Base-by-base conservation (phyloP, 1,284 basidiomycete species). In the Rhodotorula sp. region DNA sequence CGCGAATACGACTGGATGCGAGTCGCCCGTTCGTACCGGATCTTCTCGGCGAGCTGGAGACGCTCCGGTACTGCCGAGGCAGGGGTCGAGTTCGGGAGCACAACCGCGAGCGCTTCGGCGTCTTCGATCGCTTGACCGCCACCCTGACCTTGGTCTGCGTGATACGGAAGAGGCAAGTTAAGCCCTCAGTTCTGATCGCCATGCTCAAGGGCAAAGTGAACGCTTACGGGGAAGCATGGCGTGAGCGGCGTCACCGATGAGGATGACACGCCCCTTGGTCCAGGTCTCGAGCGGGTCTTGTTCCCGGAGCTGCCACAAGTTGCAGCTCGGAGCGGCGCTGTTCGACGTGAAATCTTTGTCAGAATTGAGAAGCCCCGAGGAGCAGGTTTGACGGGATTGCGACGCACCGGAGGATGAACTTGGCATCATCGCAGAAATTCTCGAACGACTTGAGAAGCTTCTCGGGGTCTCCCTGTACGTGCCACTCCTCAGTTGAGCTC, bases 361-460 rank as follows among this genome's bases (percentile, higher is more conserved):
- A 56, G 33, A 20, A 42, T 6, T 22, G 22, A 75, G 80, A 4
- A 86, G 87, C 67, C 78, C 89, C 57, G 75, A 79, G 15, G 80
- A 86, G 79, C 91, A 91, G 81, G 3, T 14, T 26, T 12, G 53
- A 10, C 6, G 29, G 33, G 14, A 30, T 10, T n/a, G 17, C 8
- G 24, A n/a, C 79, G 89, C 71, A 81, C 82, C 58, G 84, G 84
- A 78, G 64, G n/a, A 75, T 66, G 24, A 70, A 67, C 42, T 69
- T 69, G 26, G 68, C 68, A 12, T 64, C 61, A 3, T 66, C 68
- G 12, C 65, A 49, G 64, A 80, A 80, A 0, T 57, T 51, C n/a
- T 66, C 42, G 71, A 78, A 80, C 6, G 76, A 67, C 18, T 73
- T 72, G 60, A 78, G 59, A 20, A 80, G 64, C 20, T 77, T 73